Evolutionary conservation across 2,329 filamentous ascomycete genomes (phyloP).

Genomic region (Colletotrichum sp.): DNA sequence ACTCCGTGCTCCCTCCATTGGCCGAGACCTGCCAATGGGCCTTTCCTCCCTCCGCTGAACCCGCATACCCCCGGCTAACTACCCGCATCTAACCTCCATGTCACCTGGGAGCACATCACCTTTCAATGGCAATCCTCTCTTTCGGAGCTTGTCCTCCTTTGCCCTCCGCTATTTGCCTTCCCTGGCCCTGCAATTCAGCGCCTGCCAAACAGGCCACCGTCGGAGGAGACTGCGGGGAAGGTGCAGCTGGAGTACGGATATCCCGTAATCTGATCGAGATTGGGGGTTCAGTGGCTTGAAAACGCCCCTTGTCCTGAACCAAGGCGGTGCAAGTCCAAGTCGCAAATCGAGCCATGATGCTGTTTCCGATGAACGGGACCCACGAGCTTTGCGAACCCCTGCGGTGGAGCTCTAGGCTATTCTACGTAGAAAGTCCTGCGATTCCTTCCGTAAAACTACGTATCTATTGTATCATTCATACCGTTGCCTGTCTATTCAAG

Average conservation of each 20-base stretch:
- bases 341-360: neutral
- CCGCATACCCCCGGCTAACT: slow-evolving; percentile 3
- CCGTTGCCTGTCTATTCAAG: neutral
- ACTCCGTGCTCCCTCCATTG: neutral
- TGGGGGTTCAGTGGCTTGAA: neutral
- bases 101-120: slow-evolving; percentile 2
- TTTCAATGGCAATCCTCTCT: neutral
- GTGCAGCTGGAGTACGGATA: neutral
- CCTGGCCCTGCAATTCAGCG: neutral
- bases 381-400: slow-evolving; percentile 5
- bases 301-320: neutral
- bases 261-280: neutral
- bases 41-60: neutral
- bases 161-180: neutral
- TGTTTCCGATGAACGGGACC: neutral
- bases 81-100: slow-evolving; percentile 10
- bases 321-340: neutral
- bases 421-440: neutral
- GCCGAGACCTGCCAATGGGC: slow-evolving; percentile 6
- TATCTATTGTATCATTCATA: slow-evolving; percentile 7
- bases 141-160: slow-evolving; percentile 4
- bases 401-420: neutral
- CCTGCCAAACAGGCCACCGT: neutral
- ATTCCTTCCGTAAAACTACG: neutral
- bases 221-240: neutral